Base-by-base conservation (phyloP, 768 basidiomycete species). In the Collybiopsis confluens region DNA sequence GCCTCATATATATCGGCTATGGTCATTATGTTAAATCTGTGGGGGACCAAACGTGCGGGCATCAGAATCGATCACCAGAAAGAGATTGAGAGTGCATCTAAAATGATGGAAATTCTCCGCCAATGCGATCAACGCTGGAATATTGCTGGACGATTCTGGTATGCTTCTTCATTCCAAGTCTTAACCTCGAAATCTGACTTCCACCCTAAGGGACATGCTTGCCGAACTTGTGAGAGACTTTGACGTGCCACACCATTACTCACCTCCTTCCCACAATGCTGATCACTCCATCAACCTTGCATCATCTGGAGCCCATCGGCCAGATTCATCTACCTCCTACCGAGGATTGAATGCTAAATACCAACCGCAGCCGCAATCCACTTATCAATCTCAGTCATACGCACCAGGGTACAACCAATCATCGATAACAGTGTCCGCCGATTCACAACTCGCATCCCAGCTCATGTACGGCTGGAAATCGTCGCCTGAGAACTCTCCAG, bases 11-110 rank as follows among this genome's bases (percentile, higher is more conserved):
- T 73, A 5, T 69, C 79, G 2, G 76, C 73, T 4, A 73, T 83
- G 36, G 73, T 84, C 21, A 67, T 84, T 4, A 65, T 86, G 37
- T 66, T 85, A 33, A 79, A 79, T 36, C 72, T 85, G 13, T 84
- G 76, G 83, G 79, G 71, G 45, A 76, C 71, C 45, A 77, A 73
- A 58, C 70, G 70, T 47, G 68, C 68, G 26, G 73, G 81, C 6
- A 56, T 72, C 16, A 60, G 62, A 4, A 64, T 61, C 7, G 79
- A 82, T 54, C 61, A 73, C 1, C 61, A 64, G 8, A 68, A 70
- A 47, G 78, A 82, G 45, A 73, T 81, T 64, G 65, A 67, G 18
- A 81, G 85, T 56, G 75, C 85, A 20, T 68, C 75, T 52, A 73
- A 73, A 52, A 82, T 79, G 58, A 70, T 82, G 64, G 27, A 44